Conservation (phyloP, 208 protist genomes). For the Trichomonas gallinae region DNA sequence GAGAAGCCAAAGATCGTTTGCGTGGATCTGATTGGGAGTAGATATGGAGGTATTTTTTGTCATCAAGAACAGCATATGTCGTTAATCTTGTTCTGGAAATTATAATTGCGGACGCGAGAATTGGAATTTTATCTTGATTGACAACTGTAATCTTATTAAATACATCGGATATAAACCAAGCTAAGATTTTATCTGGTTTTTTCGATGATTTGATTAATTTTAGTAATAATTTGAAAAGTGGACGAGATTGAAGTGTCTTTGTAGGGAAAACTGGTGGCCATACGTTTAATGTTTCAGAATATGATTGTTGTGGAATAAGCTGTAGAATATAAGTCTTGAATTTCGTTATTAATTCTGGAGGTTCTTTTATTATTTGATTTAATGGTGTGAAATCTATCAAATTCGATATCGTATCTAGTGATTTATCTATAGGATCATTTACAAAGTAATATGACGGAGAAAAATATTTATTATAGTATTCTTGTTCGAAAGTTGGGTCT, state of each 20-base stretch:
- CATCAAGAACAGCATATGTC: background rate
- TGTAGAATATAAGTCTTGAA: background rate
- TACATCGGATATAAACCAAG: background rate
- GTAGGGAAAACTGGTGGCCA: background rate
- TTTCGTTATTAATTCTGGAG: background rate
- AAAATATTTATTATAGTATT: background rate
- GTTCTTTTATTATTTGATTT: background rate
- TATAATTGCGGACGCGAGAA: background rate
- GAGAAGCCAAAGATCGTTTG: background rate
- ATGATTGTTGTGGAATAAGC: background rate
- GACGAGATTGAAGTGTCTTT: background rate
- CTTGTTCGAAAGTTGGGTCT: background rate
- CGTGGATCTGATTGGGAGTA: background rate
- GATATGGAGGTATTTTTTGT: background rate
- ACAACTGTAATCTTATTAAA: background rate
- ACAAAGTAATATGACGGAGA: background rate
- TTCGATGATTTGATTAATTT: background rate
- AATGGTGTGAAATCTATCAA: background rate
- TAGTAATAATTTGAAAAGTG: background rate
- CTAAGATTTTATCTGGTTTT: background rate
- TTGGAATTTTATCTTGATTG: background rate
- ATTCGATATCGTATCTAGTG: background rate
- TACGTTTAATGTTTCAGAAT: background rate
- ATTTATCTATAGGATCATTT: background rate
- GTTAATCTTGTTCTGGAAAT: background rate